Percentiles rank a stretch among this genome's conserved stretches.
Evolutionary conservation across 768 basidiomycete genomes (phyloP).

Genomic region (Lactarius sanguifluus): DNA sequence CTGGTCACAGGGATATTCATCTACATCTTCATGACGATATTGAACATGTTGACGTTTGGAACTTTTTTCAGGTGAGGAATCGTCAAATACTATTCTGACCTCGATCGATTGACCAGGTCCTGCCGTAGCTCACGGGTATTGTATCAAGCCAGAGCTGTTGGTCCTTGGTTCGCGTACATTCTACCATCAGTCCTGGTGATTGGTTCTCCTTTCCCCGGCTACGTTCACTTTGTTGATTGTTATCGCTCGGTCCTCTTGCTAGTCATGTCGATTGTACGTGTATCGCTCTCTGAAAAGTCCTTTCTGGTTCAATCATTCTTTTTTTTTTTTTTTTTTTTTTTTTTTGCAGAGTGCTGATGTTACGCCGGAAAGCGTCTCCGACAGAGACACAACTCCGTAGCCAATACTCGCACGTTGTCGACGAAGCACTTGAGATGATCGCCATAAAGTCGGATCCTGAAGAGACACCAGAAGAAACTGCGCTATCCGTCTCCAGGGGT

Average conservation of each 20-base stretch:
- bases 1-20: conserved; percentile 18
- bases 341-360: conserved; percentile 21
- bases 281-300: background rate
- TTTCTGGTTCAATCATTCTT: background rate
- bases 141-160: too few species aligned
- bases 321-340: background rate
- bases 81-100: background rate
- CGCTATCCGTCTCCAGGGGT: background rate
- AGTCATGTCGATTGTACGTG: conserved; percentile 27
- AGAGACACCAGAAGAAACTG: background rate
- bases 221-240: background rate
- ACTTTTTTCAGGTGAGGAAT: conserved; percentile 22
- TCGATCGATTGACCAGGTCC: background rate
- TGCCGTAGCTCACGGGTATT: too few species aligned
- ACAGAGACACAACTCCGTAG: conserved; percentile 22
- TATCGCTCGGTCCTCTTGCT: background rate
- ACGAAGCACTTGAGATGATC: conserved; percentile 26
- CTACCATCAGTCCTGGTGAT: conserved; percentile 25
- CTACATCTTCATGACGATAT: conserved; percentile 25
- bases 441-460: background rate
- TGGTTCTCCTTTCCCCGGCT: conserved; percentile 2
- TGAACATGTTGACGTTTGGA: conserved; percentile 28
- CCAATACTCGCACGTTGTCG: conserved; percentile 12
- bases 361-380: conserved; percentile 24
- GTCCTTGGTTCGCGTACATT: conserved; percentile 27